Evolutionary conservation across 345 rosid genomes (phyloP), one percentile per base, ranked within the genome.

Genomic region (Psidium friedrichsthalianum): DNA sequence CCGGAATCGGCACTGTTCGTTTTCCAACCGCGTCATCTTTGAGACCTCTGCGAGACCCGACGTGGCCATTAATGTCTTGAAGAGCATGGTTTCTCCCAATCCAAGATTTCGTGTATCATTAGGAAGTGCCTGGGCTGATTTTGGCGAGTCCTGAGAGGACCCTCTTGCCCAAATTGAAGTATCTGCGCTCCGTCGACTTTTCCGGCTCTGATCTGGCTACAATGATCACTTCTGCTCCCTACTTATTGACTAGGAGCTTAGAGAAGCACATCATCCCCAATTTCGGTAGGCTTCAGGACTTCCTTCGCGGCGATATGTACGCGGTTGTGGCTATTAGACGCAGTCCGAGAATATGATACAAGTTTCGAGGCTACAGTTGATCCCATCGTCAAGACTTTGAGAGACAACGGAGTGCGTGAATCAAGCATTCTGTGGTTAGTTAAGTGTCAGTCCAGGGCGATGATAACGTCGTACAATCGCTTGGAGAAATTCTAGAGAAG

Each of bases 91-190:
- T 91, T 92, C 83, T 86, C 90, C 0, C 25, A 82, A 51, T 8
- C 83, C 82, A 90, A 88, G 27, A 90, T 90, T 24, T 52, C 87
- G 16, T 18, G 27, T 18, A 25, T 89, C 5, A 12, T 87, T 47
- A 84, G 36, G 56, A 61, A 61, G 74, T 14, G 74, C 91, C 91
- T 14, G 2, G 2, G 12, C 2, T 88, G 51, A 83, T 91, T 10
- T 7, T 40, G 10, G 1, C 5, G 51, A 58, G 55, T 15, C 91
- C 88, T 11, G 90, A 74, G 56, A 87, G 52, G 44, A 89, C 47
- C 58, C 86, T 91, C 84, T 36, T 83, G 52, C 93, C 93, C 82
- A 92, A 92, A 69, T 44, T 92, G 6, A 85, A 92, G 24, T 90
- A 89, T 61, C 85, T 92, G 56, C 15, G 20, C 56, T 90, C 93